Evolutionary conservation across 768 basidiomycete species (phyloP).

Genomic region (Podaxis mareebaensis): DNA sequence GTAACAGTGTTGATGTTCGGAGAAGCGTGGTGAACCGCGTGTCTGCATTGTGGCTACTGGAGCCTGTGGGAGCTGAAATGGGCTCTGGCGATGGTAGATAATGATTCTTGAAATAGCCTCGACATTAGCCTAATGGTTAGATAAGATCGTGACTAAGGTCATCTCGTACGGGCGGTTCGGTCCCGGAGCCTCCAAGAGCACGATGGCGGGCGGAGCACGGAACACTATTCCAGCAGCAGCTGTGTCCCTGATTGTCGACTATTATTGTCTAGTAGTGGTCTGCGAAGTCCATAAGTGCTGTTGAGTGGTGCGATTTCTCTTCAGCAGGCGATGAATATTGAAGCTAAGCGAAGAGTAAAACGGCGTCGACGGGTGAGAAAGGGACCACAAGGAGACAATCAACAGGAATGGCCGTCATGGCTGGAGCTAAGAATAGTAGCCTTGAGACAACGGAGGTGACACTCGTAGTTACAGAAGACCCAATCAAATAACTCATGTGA

Average conservation of each 20-base stretch:
- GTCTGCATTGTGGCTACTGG: not conserved
- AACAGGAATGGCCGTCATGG: not conserved
- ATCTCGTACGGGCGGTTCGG: not conserved
- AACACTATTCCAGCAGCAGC: not conserved
- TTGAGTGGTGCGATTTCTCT: not conserved
- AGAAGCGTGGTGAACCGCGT: constrained; percentile 4
- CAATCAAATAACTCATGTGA: not conserved
- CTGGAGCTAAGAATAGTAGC: not conserved
- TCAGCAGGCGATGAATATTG: not conserved
- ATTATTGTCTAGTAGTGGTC: not conserved
- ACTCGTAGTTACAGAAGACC: not conserved
- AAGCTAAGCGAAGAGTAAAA: not conserved
- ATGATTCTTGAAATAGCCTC: not conserved
- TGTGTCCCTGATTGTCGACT: not conserved
- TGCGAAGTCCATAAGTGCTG: not conserved
- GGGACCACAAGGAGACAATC: not conserved
- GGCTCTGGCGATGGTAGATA: not conserved
- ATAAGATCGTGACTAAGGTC: not conserved
- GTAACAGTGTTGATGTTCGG: not conserved
- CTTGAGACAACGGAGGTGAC: not conserved
- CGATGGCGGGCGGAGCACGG: not conserved
- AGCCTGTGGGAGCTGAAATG: constrained; percentile 4
- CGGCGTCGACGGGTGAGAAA: not conserved
- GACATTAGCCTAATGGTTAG: not conserved
- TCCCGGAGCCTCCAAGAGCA: not conserved